Conservation (phyloP, 2,329 filamentous ascomycete genomes). For the Moelleriella libera region DNA sequence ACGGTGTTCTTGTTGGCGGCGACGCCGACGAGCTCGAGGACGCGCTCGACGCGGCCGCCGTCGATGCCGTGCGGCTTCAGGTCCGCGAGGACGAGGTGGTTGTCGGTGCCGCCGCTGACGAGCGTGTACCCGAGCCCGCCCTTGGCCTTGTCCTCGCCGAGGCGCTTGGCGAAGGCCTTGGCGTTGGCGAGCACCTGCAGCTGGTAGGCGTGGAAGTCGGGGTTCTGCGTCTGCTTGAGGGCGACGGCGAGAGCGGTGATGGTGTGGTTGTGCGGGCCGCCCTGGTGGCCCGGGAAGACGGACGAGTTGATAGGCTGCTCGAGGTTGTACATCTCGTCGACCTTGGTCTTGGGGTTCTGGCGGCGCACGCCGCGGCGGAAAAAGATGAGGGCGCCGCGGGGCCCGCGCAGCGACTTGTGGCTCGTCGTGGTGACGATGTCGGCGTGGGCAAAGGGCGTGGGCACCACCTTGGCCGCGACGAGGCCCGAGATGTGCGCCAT, state of each 20-base stretch:
- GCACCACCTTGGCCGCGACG: conserved; percentile 81
- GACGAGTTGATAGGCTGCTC: conserved; percentile 90
- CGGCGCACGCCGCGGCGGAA: conserved; percentile 84
- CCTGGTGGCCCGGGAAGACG: conserved; percentile 96
- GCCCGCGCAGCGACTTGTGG: conserved; percentile 92
- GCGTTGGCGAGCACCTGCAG: conserved; percentile 81
- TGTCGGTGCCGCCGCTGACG: conserved; percentile 90
- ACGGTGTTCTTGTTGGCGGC: conserved; percentile 99
- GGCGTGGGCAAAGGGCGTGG: conserved; percentile 75
- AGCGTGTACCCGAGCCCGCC: conserved; percentile 74
- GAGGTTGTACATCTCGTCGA: conserved; percentile 77
- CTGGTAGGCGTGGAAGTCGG: conserved; percentile 90
- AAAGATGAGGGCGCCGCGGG: conserved; percentile 96
- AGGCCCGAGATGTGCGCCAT: conserved; percentile 97
- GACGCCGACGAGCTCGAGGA: conserved; percentile 84
- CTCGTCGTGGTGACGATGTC: conserved; percentile 97
- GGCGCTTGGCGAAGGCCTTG: conserved; percentile 63
- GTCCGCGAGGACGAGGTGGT: conserved; percentile 88
- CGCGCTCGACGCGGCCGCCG: conserved; percentile 76
- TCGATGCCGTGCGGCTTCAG: conserved; percentile 81
- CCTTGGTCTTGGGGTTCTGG: conserved; percentile 72
- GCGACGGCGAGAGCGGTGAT: conserved; percentile 92
- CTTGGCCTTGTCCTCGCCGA: conserved; percentile 55
- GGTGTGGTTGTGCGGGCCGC: conserved; percentile 97
- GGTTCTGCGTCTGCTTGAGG: conserved; percentile 78